Percentiles rank a stretch among this genome's conserved stretches.
phyloP scores from a whole-genome alignment of 2,329 filamentous ascomycete species.

The Talaromyces atroroseus region DNA sequence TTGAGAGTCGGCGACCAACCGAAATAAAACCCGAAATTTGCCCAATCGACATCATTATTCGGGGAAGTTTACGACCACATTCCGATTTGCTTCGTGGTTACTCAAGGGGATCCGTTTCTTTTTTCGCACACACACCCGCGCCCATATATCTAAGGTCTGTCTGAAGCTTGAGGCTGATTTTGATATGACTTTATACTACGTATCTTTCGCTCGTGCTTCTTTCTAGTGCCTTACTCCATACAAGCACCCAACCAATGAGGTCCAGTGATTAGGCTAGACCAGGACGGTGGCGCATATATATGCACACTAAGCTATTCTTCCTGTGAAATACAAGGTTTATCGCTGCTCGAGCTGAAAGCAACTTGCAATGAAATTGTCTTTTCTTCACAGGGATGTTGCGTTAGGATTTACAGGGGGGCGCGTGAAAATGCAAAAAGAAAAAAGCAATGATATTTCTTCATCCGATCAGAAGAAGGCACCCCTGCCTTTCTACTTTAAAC shows the following conservation, averaged over 20 bases:
- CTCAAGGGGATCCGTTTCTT: not conserved
- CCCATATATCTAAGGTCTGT: not conserved
- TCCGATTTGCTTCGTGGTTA: not conserved
- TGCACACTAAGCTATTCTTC: not conserved
- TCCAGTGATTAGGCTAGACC: no score
- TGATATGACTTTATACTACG: no score
- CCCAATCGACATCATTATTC: no score
- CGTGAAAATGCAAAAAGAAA: not conserved
- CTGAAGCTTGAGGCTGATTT: no score
- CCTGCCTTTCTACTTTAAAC: not conserved
- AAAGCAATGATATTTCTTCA: not conserved
- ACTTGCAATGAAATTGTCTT: not conserved
- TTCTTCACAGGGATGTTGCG: not conserved
- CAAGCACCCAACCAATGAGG: no score
- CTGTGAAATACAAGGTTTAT: not conserved
- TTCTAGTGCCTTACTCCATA: no score
- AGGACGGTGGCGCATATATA: not conserved
- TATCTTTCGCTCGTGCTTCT: no score
- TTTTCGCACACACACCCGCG: no score
- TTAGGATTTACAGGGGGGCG: not conserved
- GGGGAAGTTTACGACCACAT: no score
- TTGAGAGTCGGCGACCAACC: no score
- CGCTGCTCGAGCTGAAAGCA: not conserved
- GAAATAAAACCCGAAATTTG: no score
- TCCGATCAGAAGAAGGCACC: not conserved